Conservation (phyloP, 2,329 filamentous ascomycete species). For the Nemania sp. region DNA sequence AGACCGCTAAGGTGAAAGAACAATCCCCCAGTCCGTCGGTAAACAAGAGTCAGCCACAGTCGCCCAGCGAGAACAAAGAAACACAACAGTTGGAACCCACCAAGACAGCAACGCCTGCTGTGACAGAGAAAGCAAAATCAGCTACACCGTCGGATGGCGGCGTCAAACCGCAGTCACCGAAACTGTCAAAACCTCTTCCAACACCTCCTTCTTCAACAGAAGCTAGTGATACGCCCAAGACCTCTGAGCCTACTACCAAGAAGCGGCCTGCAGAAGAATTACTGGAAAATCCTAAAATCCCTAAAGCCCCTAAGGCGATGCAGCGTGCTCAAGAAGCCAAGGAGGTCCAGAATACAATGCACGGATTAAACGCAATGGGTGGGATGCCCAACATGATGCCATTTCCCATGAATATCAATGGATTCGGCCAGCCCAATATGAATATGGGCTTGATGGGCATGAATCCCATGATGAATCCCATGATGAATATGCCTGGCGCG, state of each 20-base stretch:
- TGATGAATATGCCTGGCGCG: constrained; percentile 44
- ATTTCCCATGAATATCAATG: constrained; percentile 46
- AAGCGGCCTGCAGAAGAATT: constrained; percentile 83
- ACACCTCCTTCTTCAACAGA: constrained; percentile 35
- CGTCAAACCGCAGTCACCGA: constrained; percentile 39
- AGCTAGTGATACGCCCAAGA: constrained; percentile 30
- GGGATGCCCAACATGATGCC: constrained; percentile 56
- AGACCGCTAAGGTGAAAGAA: constrained; percentile 50
- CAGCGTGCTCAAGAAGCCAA: constrained; percentile 55
- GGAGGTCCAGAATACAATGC: constrained; percentile 52
- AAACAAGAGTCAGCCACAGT: constrained; percentile 39
- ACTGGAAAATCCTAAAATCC: constrained; percentile 66
- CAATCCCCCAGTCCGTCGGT: constrained; percentile 53
- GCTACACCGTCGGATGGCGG: constrained; percentile 35
- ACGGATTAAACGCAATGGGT: constrained; percentile 38
- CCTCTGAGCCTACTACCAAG: constrained; percentile 51
- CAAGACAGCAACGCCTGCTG: constrained; percentile 39
- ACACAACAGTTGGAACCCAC: constrained; percentile 43
- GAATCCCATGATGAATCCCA: constrained; percentile 47
- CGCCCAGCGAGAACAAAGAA: constrained; percentile 37
- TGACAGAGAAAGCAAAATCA: constrained; percentile 38
- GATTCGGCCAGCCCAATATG: constrained; percentile 46
- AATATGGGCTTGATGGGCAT: constrained; percentile 46
- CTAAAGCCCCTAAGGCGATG: constrained; percentile 69
- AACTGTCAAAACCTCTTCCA: constrained; percentile 30